phyloP scores from a whole-genome alignment of 495 filamentous ascomycete species.

The Trichocladium antarcticum region DNA sequence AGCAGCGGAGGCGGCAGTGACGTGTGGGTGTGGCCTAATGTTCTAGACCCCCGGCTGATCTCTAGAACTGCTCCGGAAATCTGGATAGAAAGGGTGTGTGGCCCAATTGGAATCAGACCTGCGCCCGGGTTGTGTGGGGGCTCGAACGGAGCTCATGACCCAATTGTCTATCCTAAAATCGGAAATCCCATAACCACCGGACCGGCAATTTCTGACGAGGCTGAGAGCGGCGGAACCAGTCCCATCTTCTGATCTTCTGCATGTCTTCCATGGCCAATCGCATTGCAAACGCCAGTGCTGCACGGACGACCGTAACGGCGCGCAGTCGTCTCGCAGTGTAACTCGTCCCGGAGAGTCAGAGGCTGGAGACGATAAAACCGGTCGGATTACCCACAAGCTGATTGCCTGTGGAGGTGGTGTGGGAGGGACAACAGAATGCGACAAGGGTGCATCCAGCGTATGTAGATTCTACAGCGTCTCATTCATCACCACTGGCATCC shows the following conservation, averaged over 20 bases:
- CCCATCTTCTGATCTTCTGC: background rate
- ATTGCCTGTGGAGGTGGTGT: background rate
- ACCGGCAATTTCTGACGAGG: constrained; percentile 9
- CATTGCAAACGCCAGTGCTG: too few relatives aligned
- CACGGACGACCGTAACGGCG: too few relatives aligned
- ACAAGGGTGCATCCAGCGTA: background rate
- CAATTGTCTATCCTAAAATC: constrained; percentile 11
- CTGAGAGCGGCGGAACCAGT: background rate
- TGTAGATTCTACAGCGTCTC: too few relatives aligned
- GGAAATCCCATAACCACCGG: constrained; percentile 12
- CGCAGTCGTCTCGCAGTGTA: background rate
- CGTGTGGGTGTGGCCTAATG: constrained; percentile 5
- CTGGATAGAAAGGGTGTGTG: background rate
- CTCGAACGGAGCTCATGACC: background rate
- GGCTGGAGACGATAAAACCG: background rate
- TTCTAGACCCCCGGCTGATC: constrained; percentile 9
- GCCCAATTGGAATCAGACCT: background rate
- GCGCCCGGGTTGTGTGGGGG: background rate
- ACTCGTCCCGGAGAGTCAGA: background rate
- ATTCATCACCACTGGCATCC: too few relatives aligned
- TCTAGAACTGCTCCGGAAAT: too few relatives aligned
- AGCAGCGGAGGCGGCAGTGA: background rate
- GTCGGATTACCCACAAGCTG: background rate
- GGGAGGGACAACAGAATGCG: constrained; percentile 6
- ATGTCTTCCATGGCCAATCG: too few relatives aligned